These are phyloP conservation scores for Gracilaria gracilis DNA, from an alignment of 23 red algal genomes.

Conservation along the genomic window DNA sequence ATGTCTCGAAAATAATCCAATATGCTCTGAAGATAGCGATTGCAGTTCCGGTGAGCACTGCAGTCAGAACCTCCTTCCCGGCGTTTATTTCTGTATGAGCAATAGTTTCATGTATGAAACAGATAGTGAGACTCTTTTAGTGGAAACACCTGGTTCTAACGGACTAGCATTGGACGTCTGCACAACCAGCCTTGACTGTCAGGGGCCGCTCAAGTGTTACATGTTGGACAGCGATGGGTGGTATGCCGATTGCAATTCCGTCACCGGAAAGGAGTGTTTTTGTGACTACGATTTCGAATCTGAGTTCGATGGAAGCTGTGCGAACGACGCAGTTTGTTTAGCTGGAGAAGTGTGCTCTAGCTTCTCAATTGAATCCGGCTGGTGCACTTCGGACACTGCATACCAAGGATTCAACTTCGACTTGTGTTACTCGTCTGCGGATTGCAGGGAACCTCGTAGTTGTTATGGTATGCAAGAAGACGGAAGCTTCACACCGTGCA, in stretches of 20 bases:
- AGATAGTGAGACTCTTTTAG: background rate
- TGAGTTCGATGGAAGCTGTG: background rate
- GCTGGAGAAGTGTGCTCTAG: constrained; percentile 5
- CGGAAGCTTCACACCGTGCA: background rate
- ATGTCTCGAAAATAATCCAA: background rate
- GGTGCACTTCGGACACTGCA: background rate
- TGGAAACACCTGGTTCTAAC: background rate
- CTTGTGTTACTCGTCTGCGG: background rate
- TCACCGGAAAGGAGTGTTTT: background rate
- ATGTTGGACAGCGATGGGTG: background rate
- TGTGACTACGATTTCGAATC: background rate
- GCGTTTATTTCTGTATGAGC: background rate
- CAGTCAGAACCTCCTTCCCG: background rate
- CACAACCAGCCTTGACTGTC: background rate
- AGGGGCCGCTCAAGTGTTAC: background rate
- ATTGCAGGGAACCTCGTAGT: background rate
- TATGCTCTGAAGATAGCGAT: background rate
- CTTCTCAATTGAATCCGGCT: background rate
- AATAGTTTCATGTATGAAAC: background rate
- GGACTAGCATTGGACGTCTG: background rate
- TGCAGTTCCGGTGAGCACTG: background rate
- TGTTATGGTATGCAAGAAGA: background rate
- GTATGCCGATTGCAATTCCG: background rate
- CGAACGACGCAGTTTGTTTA: background rate
- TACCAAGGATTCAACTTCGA: constrained; percentile 5